Evolutionary conservation across 768 basidiomycete genomes (phyloP).

Genomic region (Hydnum rufescens): DNA sequence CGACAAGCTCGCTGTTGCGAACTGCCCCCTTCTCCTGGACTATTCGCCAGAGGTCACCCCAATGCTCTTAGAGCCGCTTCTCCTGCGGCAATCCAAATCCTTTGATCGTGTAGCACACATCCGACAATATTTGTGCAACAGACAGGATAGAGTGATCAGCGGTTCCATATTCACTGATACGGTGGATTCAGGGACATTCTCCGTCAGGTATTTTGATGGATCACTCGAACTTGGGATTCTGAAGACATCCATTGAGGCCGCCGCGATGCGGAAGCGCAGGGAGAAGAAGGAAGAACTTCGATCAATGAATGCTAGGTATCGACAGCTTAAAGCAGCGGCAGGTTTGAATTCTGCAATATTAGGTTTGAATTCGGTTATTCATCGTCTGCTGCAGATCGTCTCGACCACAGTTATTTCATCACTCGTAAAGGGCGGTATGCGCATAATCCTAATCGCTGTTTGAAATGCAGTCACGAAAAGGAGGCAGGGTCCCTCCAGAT

Average conservation of each 20-base stretch:
- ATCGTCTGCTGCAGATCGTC: not conserved
- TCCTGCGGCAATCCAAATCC: slow-evolving; percentile 19
- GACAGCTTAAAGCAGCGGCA: no score
- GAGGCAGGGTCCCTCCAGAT: not conserved
- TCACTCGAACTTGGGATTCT: slow-evolving; percentile 14
- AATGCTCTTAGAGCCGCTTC: slow-evolving; percentile 22
- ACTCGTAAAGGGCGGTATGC: not conserved
- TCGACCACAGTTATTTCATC: not conserved
- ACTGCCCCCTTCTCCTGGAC: slow-evolving; percentile 22
- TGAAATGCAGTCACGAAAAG: not conserved
- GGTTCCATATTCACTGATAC: slow-evolving; percentile 21
- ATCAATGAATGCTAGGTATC: no score
- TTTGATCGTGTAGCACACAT: slow-evolving; percentile 16
- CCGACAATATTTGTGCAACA: slow-evolving; percentile 18
- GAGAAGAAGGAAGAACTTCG: slow-evolving; percentile 18
- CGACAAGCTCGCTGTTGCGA: slow-evolving; percentile 20
- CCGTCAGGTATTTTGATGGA: slow-evolving; percentile 19
- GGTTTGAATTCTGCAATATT: no score
- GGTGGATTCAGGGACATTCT: slow-evolving; percentile 14
- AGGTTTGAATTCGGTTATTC: no score
- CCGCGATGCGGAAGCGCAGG: slow-evolving; percentile 12
- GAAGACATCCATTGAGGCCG: slow-evolving; percentile 15
- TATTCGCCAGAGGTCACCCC: slow-evolving; percentile 29
- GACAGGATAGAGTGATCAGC: slow-evolving; percentile 12
- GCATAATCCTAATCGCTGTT: not conserved